phyloP scores from a whole-genome alignment of 805 yeast species.

The Jamesozyma hellenica region DNA sequence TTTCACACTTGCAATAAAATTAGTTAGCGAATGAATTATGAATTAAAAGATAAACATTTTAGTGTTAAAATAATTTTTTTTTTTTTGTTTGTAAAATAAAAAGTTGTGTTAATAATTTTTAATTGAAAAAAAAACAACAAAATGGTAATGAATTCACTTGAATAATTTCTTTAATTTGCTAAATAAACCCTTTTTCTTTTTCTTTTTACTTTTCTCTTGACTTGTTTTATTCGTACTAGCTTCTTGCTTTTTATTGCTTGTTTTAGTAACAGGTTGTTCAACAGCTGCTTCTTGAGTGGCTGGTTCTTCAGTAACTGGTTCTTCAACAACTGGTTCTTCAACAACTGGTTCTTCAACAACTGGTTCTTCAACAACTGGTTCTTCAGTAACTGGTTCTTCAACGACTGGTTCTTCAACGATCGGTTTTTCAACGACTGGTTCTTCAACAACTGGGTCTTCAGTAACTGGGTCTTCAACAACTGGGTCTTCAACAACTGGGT shows the following conservation, averaged over 20 bases:
- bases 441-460: not conserved
- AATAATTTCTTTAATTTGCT: conserved; percentile 18
- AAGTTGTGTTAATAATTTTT: too few relatives aligned
- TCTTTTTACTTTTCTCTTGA: conserved; percentile 8
- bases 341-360: conserved; percentile 1
- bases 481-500: conserved; percentile 1
- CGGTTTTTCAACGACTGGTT: not conserved
- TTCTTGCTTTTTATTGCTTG: not conserved
- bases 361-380: not conserved
- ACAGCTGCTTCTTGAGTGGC: conserved; percentile 1
- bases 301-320: not conserved
- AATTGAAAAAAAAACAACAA: too few relatives aligned
- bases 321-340: not conserved
- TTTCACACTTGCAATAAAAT: too few relatives aligned
- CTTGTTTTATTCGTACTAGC: too few relatives aligned
- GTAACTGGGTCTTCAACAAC: not conserved
- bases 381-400: not conserved
- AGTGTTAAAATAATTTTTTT: too few relatives aligned
- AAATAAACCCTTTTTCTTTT: conserved; percentile 17
- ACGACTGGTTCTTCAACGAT: not conserved
- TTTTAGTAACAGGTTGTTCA: not conserved
- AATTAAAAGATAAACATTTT: too few relatives aligned
- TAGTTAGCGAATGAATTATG: too few relatives aligned
- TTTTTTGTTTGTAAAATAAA: too few relatives aligned
- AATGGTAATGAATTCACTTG: too few relatives aligned